Evolutionary conservation across 805 yeast genomes (phyloP).

Genomic region (Yarrowia sp.): DNA sequence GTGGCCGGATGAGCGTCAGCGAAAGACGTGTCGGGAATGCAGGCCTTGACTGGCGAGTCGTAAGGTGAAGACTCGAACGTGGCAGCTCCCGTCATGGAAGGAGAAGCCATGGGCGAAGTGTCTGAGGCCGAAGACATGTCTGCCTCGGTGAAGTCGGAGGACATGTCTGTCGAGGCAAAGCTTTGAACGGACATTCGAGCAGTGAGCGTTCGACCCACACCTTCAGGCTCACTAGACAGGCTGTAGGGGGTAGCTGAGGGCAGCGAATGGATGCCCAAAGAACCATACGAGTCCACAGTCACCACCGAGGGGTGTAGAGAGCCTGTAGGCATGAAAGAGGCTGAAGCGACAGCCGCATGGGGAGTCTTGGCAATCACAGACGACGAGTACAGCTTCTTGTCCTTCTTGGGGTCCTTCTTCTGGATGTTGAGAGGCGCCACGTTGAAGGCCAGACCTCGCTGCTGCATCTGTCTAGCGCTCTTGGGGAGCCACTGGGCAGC

Average conservation of each 20-base stretch:
- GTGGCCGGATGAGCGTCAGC: constrained; percentile 14
- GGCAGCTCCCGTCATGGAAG: not conserved
- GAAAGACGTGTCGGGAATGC: not conserved
- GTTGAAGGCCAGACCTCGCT: constrained; percentile 27
- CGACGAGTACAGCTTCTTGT: constrained; percentile 6
- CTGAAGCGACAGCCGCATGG: constrained; percentile 11
- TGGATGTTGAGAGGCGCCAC: constrained; percentile 31
- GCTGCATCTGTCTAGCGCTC: constrained; percentile 19
- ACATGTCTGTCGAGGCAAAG: constrained; percentile 36
- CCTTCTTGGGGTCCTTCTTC: constrained; percentile 27
- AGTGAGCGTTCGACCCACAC: not conserved
- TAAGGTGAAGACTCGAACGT: not conserved
- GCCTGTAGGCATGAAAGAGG: constrained; percentile 28
- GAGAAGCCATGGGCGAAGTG: constrained; percentile 17
- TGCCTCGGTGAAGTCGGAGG: constrained; percentile 24
- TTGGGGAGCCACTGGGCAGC: constrained; percentile 21
- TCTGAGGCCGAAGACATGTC: constrained; percentile 32
- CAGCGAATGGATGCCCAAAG: constrained; percentile 21
- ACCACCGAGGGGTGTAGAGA: constrained; percentile 29
- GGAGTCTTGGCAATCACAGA: constrained; percentile 22
- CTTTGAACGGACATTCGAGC: constrained; percentile 31
- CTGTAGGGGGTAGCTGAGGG: constrained; percentile 21
- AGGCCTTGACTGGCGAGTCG: not conserved
- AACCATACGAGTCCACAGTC: constrained; percentile 28
- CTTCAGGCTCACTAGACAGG: not conserved